Evolutionary conservation across 148 eudicot species (phyloP), one percentile per base, ranked within the genome.

Genomic region (Fagopyrum esculentum): DNA sequence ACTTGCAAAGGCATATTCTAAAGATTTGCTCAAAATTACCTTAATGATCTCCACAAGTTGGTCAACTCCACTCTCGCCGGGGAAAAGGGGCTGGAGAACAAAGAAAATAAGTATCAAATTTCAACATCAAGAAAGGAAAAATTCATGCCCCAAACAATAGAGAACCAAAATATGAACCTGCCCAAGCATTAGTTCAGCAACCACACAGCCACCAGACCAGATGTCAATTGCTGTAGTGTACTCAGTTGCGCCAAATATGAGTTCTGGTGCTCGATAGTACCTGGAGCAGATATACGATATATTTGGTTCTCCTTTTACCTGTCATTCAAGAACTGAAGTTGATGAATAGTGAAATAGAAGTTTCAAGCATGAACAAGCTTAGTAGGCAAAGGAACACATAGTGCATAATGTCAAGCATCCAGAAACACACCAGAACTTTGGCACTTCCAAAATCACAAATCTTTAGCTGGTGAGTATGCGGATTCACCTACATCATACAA

Each of bases 31-130:
- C 7, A 4, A 74, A 52, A 8, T 63, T 49, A 76, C 78, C 78
- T 76, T 76, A 40, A 76, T 76, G n/a, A 76, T 66, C 73, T 76
- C 78, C 13, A 76, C 78, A 66, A 76, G 78, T 69, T 76, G 78
- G 48, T 76, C 78, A 47, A 76, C 78, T 76, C 78, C 78, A 30
- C 78, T 76, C 73, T 76, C 78, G 49, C 78, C 78, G 40, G 78
- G 72, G 47, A 76, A 76, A n/a, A 76, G 60, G 29, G 78, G 78
- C 78, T 76, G 61, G 6, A 71, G 52, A 66, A 47, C 16, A 76
- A 16, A 29, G 60, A 26, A 15, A 48, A 43, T 55, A 72, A 19
- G 29, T 26, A 49, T 57, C 44, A 26, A 45, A 9, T 6, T 45
- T 45, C 48, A 43, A 17, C 9, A 64, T 5, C 5, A 19, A 71